Conservation (phyloP, 129 eudicot species). For the Apium graveolens region DNA sequence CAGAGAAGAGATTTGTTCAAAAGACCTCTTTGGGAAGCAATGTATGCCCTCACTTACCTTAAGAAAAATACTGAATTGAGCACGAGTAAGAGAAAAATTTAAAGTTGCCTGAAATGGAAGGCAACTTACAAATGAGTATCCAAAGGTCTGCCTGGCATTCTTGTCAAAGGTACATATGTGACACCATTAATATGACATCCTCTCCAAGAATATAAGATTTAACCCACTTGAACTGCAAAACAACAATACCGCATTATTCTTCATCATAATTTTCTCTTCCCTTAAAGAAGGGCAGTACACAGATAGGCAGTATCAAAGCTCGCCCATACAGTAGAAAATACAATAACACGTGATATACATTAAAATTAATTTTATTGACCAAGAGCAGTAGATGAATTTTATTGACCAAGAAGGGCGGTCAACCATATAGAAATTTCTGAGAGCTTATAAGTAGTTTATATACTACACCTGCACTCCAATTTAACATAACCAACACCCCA, state of each 20-base stretch:
- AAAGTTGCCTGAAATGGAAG: slow-evolving; percentile 1
- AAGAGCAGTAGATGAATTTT: background rate
- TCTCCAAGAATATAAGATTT: slow-evolving; percentile 10
- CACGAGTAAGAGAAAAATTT: background rate
- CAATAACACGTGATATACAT: background rate
- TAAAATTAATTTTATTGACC: background rate
- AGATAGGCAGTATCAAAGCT: background rate
- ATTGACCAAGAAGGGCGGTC: background rate
- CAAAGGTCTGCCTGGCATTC: slow-evolving; percentile 94
- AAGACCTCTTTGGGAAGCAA: background rate
- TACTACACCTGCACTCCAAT: background rate
- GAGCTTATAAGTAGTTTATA: background rate
- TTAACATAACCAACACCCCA: background rate
- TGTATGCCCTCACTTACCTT: background rate
- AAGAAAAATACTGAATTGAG: background rate
- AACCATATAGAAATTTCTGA: background rate
- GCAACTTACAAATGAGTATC: slow-evolving; percentile 69
- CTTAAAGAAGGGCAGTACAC: background rate
- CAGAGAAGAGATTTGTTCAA: background rate
- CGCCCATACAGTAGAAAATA: background rate
- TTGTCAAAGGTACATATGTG: slow-evolving; percentile 27
- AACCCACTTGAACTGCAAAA: slow-evolving; percentile 33
- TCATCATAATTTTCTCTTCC: background rate
- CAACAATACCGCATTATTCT: background rate
- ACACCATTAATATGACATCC: slow-evolving; percentile 30